Evolutionary conservation across 805 yeast species (phyloP).

Genomic region (Henningerozyma blattae): DNA sequence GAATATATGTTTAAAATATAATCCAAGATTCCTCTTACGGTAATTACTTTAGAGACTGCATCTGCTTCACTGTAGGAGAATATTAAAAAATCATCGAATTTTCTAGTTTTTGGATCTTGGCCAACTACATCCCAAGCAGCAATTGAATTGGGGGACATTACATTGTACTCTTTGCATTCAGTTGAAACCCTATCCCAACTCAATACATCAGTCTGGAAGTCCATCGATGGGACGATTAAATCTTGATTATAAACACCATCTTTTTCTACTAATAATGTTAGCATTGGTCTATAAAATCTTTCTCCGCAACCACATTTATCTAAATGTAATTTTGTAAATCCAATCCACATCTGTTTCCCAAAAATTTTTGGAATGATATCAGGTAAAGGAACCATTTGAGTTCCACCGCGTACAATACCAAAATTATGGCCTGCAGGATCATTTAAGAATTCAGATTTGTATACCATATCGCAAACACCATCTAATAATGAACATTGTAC

Average conservation of each 20-base stretch:
- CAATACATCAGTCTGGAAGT: slow-evolving; percentile 4
- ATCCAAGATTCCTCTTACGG: slow-evolving; percentile 26
- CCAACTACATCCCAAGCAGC: slow-evolving; percentile 6
- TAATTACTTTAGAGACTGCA: slow-evolving; percentile 24
- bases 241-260: slow-evolving; percentile 5
- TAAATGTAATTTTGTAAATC: slow-evolving; percentile 5
- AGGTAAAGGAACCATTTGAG: slow-evolving; percentile 6
- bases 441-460: slow-evolving; percentile 2
- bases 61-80: slow-evolving; percentile 22
- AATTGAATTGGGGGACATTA: slow-evolving; percentile 5
- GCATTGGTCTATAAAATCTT: slow-evolving; percentile 5
- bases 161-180: slow-evolving; percentile 3
- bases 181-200: slow-evolving; percentile 5
- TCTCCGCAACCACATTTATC: slow-evolving; percentile 7
- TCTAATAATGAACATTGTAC: slow-evolving; percentile 13
- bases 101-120: slow-evolving; percentile 5
- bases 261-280: slow-evolving; percentile 4
- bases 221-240: slow-evolving; percentile 3
- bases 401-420: slow-evolving; percentile 5
- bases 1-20: slow-evolving; percentile 24
- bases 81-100: slow-evolving; percentile 20
- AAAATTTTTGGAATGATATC: slow-evolving; percentile 2
- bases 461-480: slow-evolving; percentile 10
- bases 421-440: too few species aligned
- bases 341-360: slow-evolving; percentile 7